phyloP scores from a whole-genome alignment of 2,329 filamentous ascomycete genomes.

The Fusarium incarnatum region DNA sequence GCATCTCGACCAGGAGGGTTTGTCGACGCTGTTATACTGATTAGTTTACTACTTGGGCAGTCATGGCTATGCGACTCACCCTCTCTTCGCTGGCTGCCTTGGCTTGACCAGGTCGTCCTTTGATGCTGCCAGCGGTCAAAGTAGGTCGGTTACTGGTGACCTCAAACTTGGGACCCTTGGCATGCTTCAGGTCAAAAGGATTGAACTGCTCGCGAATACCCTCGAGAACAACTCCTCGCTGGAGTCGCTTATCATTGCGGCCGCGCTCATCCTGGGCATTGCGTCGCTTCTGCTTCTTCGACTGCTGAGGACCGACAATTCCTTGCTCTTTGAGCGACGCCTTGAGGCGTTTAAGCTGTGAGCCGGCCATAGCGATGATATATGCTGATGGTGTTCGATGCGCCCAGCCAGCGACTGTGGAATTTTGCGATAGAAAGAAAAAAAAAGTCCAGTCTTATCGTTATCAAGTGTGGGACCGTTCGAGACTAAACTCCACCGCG shows the following conservation, averaged over 20 bases:
- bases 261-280: constrained; percentile 73
- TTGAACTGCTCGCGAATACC: constrained; percentile 97
- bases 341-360: constrained; percentile 96
- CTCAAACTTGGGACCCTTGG: constrained; percentile 84
- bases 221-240: constrained; percentile 81
- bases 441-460: constrained; percentile 46
- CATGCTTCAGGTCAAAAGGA: constrained; percentile 92
- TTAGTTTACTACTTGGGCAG: constrained; percentile 21
- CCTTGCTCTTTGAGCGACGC: constrained; percentile 89
- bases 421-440: constrained; percentile 42
- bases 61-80: constrained; percentile 57
- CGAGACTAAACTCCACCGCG: not conserved
- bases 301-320: constrained; percentile 89
- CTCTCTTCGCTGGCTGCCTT: constrained; percentile 89
- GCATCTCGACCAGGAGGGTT: constrained; percentile 90
- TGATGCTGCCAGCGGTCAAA: constrained; percentile 67
- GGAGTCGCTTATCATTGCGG: constrained; percentile 77
- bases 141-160: constrained; percentile 76
- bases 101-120: constrained; percentile 83
- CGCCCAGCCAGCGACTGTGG: constrained; percentile 8
- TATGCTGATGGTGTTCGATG: constrained; percentile 32
- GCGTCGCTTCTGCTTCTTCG: constrained; percentile 92
- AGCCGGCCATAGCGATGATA: constrained; percentile 80
- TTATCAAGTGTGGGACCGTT: constrained; percentile 39
- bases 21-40: constrained; percentile 70